A percentile compares a stretch with the other conserved stretches of the same genome.
Conservation (phyloP, 768 basidiomycete genomes). For the Pleurotus tuber-regium region DNA sequence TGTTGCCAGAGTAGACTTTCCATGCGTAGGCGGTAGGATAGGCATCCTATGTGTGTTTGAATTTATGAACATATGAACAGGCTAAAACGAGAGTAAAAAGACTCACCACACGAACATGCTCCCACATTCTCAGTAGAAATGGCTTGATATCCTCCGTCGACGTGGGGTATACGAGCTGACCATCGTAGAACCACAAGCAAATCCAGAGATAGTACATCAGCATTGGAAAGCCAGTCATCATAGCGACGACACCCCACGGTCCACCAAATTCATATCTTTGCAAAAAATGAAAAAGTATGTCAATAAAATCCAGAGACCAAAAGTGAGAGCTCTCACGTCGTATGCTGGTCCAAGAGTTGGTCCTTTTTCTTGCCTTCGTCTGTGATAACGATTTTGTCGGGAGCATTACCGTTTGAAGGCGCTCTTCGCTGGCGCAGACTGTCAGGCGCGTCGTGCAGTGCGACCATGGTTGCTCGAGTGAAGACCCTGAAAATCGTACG, state of each 20-base stretch:
- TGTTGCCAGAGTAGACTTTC: constrained; percentile 87
- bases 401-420: constrained; percentile 14
- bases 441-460: background rate
- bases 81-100: too few species aligned
- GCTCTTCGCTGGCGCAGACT: constrained; percentile 6
- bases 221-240: constrained; percentile 92
- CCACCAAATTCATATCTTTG: constrained; percentile 94
- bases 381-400: constrained; percentile 41
- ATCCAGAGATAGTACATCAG: constrained; percentile 99
- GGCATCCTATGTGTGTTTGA: constrained; percentile 64
- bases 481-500: constrained; percentile 7
- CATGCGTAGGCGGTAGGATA: constrained; percentile 86
- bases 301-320: background rate
- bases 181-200: constrained; percentile 95
- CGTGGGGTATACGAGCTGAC: constrained; percentile 67
- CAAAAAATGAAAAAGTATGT: constrained; percentile 9
- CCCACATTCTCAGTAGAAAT: constrained; percentile 81
- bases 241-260: constrained; percentile 84
- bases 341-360: constrained; percentile 69
- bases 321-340: constrained; percentile 36
- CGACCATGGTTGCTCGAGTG: constrained; percentile 6
- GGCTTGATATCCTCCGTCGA: constrained; percentile 72
- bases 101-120: constrained; percentile 76
- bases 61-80: background rate
- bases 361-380: constrained; percentile 76